phyloP scores from a whole-genome alignment of 768 basidiomycete species.

The Termitomyces sp. region DNA sequence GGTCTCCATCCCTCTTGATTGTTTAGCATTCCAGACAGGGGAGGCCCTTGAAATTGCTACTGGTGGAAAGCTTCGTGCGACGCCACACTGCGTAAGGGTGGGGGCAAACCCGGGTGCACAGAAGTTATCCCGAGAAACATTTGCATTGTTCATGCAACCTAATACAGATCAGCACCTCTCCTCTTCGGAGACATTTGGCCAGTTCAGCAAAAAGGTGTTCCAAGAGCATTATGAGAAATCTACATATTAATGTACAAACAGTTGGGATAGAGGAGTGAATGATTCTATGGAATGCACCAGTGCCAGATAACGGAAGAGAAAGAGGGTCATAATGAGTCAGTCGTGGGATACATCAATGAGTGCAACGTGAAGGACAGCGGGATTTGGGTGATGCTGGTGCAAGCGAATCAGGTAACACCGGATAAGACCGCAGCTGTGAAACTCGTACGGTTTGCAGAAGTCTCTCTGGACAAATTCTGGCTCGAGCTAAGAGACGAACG shows the following conservation, averaged over 20 bases:
- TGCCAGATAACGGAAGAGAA: slow-evolving; percentile 11
- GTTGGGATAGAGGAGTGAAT: slow-evolving; percentile 3
- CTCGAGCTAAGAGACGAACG: slow-evolving; percentile 56
- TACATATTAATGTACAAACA: slow-evolving; percentile 21
- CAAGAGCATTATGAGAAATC: slow-evolving; percentile 46
- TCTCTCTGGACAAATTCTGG: slow-evolving; percentile 35
- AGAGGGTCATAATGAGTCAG: not conserved
- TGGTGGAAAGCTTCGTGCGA: slow-evolving; percentile 76
- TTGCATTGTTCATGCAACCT: slow-evolving; percentile 88
- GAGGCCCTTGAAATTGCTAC: slow-evolving; percentile 94
- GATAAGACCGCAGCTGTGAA: slow-evolving; percentile 60
- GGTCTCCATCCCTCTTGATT: slow-evolving; percentile 82
- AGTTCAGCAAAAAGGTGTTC: slow-evolving; percentile 85
- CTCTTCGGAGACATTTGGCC: slow-evolving; percentile 74
- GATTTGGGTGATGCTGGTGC: slow-evolving; percentile 40
- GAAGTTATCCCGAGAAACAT: slow-evolving; percentile 78
- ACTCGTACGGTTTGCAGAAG: slow-evolving; percentile 57
- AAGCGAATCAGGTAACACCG: slow-evolving; percentile 58
- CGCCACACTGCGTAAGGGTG: slow-evolving; percentile 91
- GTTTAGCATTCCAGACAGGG: slow-evolving; percentile 94
- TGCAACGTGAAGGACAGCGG: slow-evolving; percentile 30
- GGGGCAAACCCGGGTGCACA: slow-evolving; percentile 46
- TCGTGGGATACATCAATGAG: not conserved
- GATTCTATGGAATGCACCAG: slow-evolving; percentile 26
- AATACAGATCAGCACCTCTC: slow-evolving; percentile 77